phyloP scores from a whole-genome alignment of 164 flowering plant species.

The Akebia trifoliata region DNA sequence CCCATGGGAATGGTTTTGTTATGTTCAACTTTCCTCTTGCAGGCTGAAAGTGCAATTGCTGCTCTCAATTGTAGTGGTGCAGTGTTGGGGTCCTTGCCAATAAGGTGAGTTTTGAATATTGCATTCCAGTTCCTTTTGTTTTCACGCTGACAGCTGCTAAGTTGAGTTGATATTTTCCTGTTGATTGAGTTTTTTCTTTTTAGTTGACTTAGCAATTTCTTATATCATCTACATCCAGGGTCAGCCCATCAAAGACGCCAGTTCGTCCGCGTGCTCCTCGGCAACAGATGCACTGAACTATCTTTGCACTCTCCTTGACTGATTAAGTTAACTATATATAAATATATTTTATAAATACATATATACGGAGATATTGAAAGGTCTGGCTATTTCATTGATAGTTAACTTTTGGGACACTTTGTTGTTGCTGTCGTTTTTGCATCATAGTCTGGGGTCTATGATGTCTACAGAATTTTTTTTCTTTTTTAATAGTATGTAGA shows the following conservation, averaged over 20 bases:
- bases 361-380: slow-evolving; percentile 14
- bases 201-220: not conserved
- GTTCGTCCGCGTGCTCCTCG: slow-evolving; percentile 66
- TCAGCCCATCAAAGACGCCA: slow-evolving; percentile 84
- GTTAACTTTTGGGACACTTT: slow-evolving; percentile 4
- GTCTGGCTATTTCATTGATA: slow-evolving; percentile 18
- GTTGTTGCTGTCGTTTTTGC: slow-evolving; percentile 14
- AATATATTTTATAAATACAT: slow-evolving; percentile 22
- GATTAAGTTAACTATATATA: slow-evolving; percentile 5
- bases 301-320: slow-evolving; percentile 11
- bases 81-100: slow-evolving; percentile 50
- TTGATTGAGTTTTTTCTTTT: not conserved
- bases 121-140: not conserved
- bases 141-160: not conserved
- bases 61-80: slow-evolving; percentile 69
- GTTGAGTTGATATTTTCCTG: not conserved
- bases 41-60: slow-evolving; percentile 75
- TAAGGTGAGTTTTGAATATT: slow-evolving; percentile 34
- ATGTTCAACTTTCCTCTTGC: slow-evolving; percentile 8
- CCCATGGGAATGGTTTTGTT: too few relatives aligned
- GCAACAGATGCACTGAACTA: slow-evolving; percentile 37
- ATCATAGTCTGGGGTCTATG: slow-evolving; percentile 18
- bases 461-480: slow-evolving; percentile 13
- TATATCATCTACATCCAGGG: slow-evolving; percentile 36
- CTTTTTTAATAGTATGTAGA: slow-evolving; percentile 20